Evolutionary conservation across 495 filamentous ascomycete genomes (phyloP), one percentile per base, ranked within the genome.

Genomic region (Bacidia gigantensis): DNA sequence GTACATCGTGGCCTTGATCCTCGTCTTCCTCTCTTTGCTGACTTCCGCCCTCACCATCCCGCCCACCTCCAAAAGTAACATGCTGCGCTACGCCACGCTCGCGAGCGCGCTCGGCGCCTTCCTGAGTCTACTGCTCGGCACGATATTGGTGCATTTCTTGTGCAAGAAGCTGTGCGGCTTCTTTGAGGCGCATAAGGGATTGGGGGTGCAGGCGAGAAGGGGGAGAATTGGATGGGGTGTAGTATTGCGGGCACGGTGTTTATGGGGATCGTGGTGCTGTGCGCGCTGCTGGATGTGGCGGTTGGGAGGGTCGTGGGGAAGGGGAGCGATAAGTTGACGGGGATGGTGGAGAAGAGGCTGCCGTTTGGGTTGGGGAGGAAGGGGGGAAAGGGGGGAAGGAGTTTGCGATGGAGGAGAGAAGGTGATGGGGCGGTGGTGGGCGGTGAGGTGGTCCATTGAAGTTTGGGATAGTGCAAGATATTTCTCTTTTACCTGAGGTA

Each of bases 111-210:
- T 29, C 9, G 43, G 17, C 24, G 50, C 54, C 0, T 56, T 56
- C 54, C 24, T 39, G n/a, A 21, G 17, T 17, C 50, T 56, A 11
- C 22, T 56, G 11, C 54, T 56, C n/a, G 54, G 21, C 12, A 32
- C 49, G 3, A 42, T 42, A 3, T n/a, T 56, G n/a, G 45, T 49
- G 3, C 40, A 56, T n/a, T 56, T 56, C 54, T 20, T 56, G 23
- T 11, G n/a, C 25, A 48, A 39, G 26, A 52, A 49, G 41, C 17
- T 56, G 21, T 47, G 41, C 21, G 50, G 39, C 23, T 46, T 56
- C 24, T 53, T 56, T 25, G 26, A 24, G 21, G 32, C 39, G 11
- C 41, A 56, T 42, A 12, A 20, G 18, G 38, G 44, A 3, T n/a
- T 48, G 1, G 54, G 54, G 17, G 42, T 56, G 17, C 20, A 17